A percentile compares a stretch with the other conserved stretches of the same genome.
Conservation (phyloP, 1,139 yeast species). For the Martiniozyma asiatica region DNA sequence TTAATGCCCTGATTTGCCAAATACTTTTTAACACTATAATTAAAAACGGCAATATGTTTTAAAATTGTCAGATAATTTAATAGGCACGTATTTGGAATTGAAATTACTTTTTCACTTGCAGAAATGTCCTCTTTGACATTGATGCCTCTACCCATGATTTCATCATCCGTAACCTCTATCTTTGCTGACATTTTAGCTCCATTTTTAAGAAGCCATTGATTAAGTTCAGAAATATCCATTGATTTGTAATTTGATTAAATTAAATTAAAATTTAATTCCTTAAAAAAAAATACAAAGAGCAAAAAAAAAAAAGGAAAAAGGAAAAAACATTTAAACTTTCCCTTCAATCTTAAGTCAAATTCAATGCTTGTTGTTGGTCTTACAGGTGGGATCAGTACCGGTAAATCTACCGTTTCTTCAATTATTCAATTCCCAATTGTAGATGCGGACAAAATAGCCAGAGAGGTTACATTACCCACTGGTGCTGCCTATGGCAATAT, state of each 20-base stretch:
- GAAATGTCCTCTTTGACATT: constrained; percentile 28
- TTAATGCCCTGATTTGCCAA: constrained; percentile 3
- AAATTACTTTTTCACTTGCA: constrained; percentile 20
- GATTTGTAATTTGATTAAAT: background rate
- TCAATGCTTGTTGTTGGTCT: constrained; percentile 86
- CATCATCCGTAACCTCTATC: constrained; percentile 20
- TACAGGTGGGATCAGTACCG: constrained; percentile 94
- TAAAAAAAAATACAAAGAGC: no score
- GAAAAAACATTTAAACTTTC: no score
- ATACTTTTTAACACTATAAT: constrained; percentile 8
- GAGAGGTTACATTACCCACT: constrained; percentile 77
- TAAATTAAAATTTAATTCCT: no score
- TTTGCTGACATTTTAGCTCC: constrained; percentile 10
- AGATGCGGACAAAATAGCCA: constrained; percentile 87
- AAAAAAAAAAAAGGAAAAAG: no score
- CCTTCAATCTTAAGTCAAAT: background rate
- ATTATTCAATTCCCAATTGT: constrained; percentile 47
- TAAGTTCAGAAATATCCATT: constrained; percentile 1
- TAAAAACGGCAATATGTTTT: constrained; percentile 17
- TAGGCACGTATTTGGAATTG: constrained; percentile 47
- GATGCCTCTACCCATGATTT: constrained; percentile 55
- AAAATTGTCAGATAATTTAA: constrained; percentile 47
- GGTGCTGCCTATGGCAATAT: constrained; percentile 56
- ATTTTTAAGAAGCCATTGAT: constrained; percentile 2
- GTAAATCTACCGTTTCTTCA: constrained; percentile 82